Evolutionary conservation across 148 eudicot genomes (phyloP).

Genomic region (Vaccinium vitisidaea): DNA sequence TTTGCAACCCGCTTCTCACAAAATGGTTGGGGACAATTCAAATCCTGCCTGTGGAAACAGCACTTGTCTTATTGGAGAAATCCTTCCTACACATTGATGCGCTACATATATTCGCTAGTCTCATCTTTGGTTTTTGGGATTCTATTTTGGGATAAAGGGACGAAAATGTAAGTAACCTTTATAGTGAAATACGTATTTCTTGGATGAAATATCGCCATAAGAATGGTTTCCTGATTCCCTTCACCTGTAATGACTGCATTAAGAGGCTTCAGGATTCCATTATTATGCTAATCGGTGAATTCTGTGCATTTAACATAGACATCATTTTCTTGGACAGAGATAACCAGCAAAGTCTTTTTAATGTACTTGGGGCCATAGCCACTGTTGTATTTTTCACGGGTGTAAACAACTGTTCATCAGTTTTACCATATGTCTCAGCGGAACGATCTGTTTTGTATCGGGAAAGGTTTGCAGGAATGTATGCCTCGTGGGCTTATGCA

Average conservation of each 20-base stretch:
- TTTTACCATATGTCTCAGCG: conserved; percentile 47
- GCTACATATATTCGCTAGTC: conserved; percentile 29
- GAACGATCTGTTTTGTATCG: conserved; percentile 73
- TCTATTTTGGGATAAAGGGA: conserved; percentile 71
- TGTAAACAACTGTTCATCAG: conserved; percentile 42
- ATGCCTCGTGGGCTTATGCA: conserved; percentile 72
- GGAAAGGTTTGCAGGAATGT: conserved; percentile 85
- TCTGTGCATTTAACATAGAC: background rate
- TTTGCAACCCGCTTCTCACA: conserved; percentile 45
- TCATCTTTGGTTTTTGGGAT: conserved; percentile 53
- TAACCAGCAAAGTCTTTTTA: conserved; percentile 62
- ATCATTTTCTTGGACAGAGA: conserved; percentile 40
- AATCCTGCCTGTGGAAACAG: no score
- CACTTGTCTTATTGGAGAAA: conserved; percentile 79
- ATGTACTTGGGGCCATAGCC: conserved; percentile 56
- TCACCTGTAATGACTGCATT: background rate
- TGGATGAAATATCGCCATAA: background rate
- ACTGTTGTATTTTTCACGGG: conserved; percentile 56
- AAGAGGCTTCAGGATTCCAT: no score
- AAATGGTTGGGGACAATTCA: no score
- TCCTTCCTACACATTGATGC: conserved; percentile 72
- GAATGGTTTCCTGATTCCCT: background rate
- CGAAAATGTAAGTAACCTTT: conserved; percentile 48
- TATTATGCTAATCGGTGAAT: background rate
- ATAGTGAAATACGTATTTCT: background rate